Percentiles rank a stretch among this genome's conserved stretches.
Conservation (phyloP, 2,329 filamentous ascomycete species). For the Aureobasidium sp. region DNA sequence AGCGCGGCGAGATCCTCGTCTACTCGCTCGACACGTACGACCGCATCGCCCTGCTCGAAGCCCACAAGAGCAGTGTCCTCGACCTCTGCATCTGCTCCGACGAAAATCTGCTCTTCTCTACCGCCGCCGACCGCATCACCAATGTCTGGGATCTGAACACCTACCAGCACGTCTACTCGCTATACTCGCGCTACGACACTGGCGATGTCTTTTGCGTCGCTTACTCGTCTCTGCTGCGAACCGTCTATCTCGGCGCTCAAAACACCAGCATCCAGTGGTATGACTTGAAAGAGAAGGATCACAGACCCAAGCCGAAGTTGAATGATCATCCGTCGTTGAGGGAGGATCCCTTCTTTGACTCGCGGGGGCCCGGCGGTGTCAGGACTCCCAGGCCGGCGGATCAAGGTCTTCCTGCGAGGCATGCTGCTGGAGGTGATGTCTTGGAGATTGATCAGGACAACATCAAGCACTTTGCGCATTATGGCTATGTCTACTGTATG, state of each 20-base stretch:
- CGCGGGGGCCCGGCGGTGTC: constrained; percentile 73
- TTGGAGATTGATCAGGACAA: constrained; percentile 77
- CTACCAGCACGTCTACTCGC: constrained; percentile 73
- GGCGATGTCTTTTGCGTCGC: constrained; percentile 95
- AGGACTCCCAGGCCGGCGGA: constrained; percentile 66
- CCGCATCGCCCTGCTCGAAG: constrained; percentile 69
- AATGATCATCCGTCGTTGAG: constrained; percentile 67
- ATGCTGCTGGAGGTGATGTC: constrained; percentile 54
- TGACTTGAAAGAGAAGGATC: constrained; percentile 58
- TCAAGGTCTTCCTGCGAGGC: constrained; percentile 40
- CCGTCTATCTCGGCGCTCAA: constrained; percentile 84
- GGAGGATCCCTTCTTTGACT: constrained; percentile 89
- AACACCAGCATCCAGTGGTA: constrained; percentile 96
- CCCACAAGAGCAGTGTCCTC: constrained; percentile 85
- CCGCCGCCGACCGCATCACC: constrained; percentile 85
- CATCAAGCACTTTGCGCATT: constrained; percentile 84
- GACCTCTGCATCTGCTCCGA: constrained; percentile 75
- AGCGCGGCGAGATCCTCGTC: constrained; percentile 84
- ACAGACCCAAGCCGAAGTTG: constrained; percentile 54
- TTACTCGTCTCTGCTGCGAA: constrained; percentile 72
- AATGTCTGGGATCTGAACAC: constrained; percentile 84
- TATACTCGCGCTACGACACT: constrained; percentile 89
- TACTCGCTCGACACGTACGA: constrained; percentile 89
- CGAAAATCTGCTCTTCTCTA: constrained; percentile 74
- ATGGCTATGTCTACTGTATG: constrained; percentile 96